A percentile compares a stretch with the other conserved stretches of the same genome.
Evolutionary conservation across 1,284 basidiomycete genomes (phyloP).

Genomic region (Trichosporon sp.): DNA sequence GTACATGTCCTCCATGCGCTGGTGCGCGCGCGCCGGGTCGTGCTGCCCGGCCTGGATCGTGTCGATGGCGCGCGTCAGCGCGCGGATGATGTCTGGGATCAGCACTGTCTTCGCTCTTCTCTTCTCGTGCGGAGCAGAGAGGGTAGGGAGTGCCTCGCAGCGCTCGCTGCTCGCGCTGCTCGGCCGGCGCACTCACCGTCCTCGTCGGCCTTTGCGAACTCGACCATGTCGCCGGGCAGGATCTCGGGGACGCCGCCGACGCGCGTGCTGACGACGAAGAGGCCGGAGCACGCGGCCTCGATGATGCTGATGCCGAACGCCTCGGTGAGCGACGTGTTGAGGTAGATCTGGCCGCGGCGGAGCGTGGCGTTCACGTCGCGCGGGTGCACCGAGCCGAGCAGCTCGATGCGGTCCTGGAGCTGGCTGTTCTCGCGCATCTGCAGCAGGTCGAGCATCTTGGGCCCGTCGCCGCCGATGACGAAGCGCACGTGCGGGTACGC

Average conservation of each 20-base stretch:
- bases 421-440: slow-evolving; percentile 91
- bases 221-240: slow-evolving; percentile 86
- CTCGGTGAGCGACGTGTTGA: slow-evolving; percentile 95
- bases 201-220: slow-evolving; percentile 85
- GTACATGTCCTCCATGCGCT: slow-evolving; percentile 75
- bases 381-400: slow-evolving; percentile 76
- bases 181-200: slow-evolving; percentile 56
- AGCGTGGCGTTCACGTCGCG: slow-evolving; percentile 81
- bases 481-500: slow-evolving; percentile 80
- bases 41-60: slow-evolving; percentile 67
- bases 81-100: slow-evolving; percentile 71
- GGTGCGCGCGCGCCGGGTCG: slow-evolving; percentile 72
- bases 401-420: slow-evolving; percentile 82
- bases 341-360: slow-evolving; percentile 76
- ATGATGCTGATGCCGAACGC: slow-evolving; percentile 94
- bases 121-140: neutral
- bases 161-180: neutral
- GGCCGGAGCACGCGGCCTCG: slow-evolving; percentile 89
- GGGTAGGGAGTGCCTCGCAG: neutral
- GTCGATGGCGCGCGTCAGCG: slow-evolving; percentile 71
- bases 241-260: slow-evolving; percentile 97
- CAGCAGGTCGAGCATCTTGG: slow-evolving; percentile 88
- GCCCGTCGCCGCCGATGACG: slow-evolving; percentile 88
- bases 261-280: slow-evolving; percentile 89
- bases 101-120: neutral